Conservation (phyloP, 129 eudicot species). For the Tagetes patula region DNA sequence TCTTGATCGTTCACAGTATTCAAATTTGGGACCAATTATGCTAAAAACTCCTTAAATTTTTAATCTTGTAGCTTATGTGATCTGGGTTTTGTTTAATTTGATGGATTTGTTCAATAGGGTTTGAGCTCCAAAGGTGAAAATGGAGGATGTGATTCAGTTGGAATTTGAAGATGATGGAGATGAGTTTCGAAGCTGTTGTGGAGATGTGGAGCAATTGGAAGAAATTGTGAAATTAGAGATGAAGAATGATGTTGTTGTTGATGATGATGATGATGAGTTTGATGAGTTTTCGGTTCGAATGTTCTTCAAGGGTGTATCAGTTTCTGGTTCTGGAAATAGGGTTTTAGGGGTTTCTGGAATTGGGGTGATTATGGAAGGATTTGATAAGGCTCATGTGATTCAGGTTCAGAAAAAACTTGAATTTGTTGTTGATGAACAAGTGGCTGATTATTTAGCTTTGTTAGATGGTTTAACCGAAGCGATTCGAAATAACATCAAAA, state of each 20-base stretch:
- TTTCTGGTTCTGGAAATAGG: constrained; percentile 45
- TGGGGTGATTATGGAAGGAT: constrained; percentile 76
- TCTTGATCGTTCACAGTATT: constrained; percentile 8
- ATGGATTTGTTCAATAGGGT: constrained; percentile 7
- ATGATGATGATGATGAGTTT: constrained; percentile 1
- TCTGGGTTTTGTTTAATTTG: constrained; percentile 16
- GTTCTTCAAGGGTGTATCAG: constrained; percentile 81
- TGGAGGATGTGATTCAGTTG: constrained; percentile 30
- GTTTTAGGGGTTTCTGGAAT: constrained; percentile 68
- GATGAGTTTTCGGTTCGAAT: constrained; percentile 58
- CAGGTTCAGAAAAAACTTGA: constrained; percentile 86
- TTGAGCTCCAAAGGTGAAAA: constrained; percentile 18
- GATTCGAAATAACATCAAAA: constrained; percentile 31
- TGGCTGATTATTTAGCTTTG: constrained; percentile 81
- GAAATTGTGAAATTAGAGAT: constrained; percentile 34
- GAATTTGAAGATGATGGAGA: constrained; percentile 72
- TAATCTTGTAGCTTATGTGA: constrained; percentile 16
- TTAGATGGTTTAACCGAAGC: constrained; percentile 80
- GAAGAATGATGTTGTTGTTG: not conserved
- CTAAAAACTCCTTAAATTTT: constrained; percentile 14
- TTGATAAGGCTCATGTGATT: constrained; percentile 37
- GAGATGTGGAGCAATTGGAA: constrained; percentile 64
- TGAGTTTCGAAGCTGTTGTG: constrained; percentile 87
- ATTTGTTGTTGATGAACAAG: constrained; percentile 64
- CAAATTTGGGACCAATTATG: not conserved